Conservation (phyloP, 2,329 filamentous ascomycete species). For the Trichoderma endophyticum region DNA sequence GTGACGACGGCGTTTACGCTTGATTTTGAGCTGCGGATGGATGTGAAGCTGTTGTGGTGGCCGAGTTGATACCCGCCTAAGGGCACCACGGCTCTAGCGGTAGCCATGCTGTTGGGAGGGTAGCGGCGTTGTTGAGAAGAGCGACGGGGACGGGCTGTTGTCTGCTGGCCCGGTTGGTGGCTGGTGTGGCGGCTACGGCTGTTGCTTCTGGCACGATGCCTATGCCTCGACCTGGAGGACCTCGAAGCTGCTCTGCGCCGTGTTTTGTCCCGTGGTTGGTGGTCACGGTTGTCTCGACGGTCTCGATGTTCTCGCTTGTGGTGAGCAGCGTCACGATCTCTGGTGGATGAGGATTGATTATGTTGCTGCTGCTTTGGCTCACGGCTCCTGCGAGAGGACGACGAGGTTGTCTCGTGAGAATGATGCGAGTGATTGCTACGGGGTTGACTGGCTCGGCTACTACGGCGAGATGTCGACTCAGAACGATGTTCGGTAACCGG, state of each 20-base stretch:
- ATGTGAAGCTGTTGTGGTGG: slow-evolving; percentile 50
- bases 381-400: neutral
- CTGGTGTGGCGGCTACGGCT: slow-evolving; percentile 12
- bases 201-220: neutral
- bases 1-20: slow-evolving; percentile 50
- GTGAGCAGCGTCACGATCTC: neutral
- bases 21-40: slow-evolving; percentile 47
- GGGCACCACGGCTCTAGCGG: slow-evolving; percentile 23
- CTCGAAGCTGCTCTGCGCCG: neutral
- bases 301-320: slow-evolving; percentile 4
- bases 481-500: slow-evolving; percentile 1
- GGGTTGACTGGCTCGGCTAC: neutral
- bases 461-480: slow-evolving; percentile 7
- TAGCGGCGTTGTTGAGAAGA: slow-evolving; percentile 9
- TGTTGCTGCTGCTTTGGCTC: neutral
- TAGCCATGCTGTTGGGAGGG: slow-evolving; percentile 24
- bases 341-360: neutral
- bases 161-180: neutral
- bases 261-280: neutral
- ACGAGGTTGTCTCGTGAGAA: slow-evolving; percentile 1
- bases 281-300: neutral
- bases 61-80: slow-evolving; percentile 27
- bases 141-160: neutral
- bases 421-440: neutral
- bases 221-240: slow-evolving; percentile 12